Evolutionary conservation across 371 early-diverging fungal genomes (phyloP), one percentile per base, ranked within the genome.

Genomic region (Rhizopus sp.): DNA sequence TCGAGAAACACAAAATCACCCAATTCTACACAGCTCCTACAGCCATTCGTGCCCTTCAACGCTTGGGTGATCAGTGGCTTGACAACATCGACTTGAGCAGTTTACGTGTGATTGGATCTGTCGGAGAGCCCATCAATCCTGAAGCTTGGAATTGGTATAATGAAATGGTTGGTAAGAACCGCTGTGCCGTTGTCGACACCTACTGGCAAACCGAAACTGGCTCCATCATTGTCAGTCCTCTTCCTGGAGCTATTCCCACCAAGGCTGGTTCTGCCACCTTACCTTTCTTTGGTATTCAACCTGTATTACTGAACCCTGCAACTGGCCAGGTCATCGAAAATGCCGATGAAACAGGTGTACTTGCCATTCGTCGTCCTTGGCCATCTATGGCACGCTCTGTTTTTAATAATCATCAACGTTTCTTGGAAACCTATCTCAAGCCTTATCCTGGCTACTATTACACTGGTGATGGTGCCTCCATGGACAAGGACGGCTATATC

Each of bases 11-110:
- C 83, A 88, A 83, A 63, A 78, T 98, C 58, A 97, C 97, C 13
- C 97, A 96, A 69, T 91, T 98, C 67, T 99, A 98, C 78, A 99
- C 99, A 10, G 98, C 99, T 0, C 99, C 99, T 13, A 99, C 99
- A 5, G 96, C 96, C 38, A 93, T 99, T 58, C 89, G 99, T 50
- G 93, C 96, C 4, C 81, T 98, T 53, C 88, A 92, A 50, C 84
- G 92, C 30, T 72, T 89, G 29, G 96, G 96, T 33, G 91, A 96
- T 62, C 76, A 87, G 37, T 83, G 83, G 80, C 85, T 93, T 35
- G 76, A 86, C 55, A 78, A 82, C 15, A 81, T 85, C 65, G 84
- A 89, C 51, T 77, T 96, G 53, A 80, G 84, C 30, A 80, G 89
- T 4, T 82, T 99, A 34, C 84, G 95, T 52, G 86, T 95, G 32